Percentiles rank a stretch among this genome's conserved stretches.
Evolutionary conservation across 805 yeast species (phyloP).

Genomic region (Suhomyces sp.): DNA sequence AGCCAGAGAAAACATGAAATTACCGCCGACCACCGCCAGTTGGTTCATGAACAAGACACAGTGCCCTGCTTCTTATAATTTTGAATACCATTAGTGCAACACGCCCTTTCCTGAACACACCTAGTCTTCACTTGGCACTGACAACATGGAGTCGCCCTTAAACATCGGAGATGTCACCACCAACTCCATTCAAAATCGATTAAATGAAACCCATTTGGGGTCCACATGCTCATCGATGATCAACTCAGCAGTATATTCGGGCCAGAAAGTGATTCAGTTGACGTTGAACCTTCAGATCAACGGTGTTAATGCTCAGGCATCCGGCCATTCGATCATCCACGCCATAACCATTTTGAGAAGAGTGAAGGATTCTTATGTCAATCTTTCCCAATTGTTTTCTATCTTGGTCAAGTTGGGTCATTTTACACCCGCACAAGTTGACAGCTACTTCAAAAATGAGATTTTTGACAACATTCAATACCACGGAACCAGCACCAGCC

Average conservation of each 20-base stretch:
- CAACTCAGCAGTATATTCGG: conserved; percentile 32
- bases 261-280: conserved; percentile 37
- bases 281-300: conserved; percentile 14
- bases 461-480: conserved; percentile 32
- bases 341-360: conserved; percentile 29
- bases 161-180: conserved; percentile 42
- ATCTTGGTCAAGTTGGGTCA: conserved; percentile 29
- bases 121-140: conserved; percentile 1
- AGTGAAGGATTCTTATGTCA: conserved; percentile 42
- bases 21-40: background rate
- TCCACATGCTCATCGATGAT: conserved; percentile 18
- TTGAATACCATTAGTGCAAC: background rate
- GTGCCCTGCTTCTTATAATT: background rate
- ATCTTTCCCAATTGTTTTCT: conserved; percentile 36
- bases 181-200: conserved; percentile 33
- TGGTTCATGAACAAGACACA: background rate
- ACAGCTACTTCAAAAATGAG: conserved; percentile 32
- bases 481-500: conserved; percentile 13
- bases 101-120: background rate
- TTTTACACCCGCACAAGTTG: conserved; percentile 24
- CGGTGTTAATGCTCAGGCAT: conserved; percentile 7
- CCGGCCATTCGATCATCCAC: background rate
- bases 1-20: background rate
- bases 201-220: conserved; percentile 34
- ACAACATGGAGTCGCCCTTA: conserved; percentile 41